These are phyloP conservation scores for Metahyphopichia silvanorum DNA, from an alignment of 805 yeast species.

Conservation along the genomic window DNA sequence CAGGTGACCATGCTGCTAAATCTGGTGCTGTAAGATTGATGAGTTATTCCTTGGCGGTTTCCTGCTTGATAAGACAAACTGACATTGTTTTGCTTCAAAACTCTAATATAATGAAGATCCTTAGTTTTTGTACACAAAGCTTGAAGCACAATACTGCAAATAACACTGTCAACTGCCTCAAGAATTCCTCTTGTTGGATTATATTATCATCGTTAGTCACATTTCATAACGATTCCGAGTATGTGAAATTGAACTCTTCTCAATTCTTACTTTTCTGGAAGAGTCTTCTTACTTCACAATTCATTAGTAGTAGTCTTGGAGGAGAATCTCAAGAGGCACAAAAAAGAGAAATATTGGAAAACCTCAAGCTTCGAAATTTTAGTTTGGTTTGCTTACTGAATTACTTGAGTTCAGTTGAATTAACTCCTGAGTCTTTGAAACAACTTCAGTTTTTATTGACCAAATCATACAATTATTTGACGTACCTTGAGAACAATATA, in stretches of 20 bases:
- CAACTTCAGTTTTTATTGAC: constrained; percentile 39
- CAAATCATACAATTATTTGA: constrained; percentile 38
- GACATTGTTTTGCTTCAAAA: constrained; percentile 33
- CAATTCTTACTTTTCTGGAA: constrained; percentile 45
- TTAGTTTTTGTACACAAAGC: constrained; percentile 45
- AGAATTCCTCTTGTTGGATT: constrained; percentile 38
- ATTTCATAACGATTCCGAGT: constrained; percentile 38
- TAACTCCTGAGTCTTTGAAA: constrained; percentile 38
- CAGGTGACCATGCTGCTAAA: constrained; percentile 17
- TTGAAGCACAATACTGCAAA: constrained; percentile 33
- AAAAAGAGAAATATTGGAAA: constrained; percentile 26
- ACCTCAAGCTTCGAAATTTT: constrained; percentile 34
- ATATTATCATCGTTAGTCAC: constrained; percentile 39
- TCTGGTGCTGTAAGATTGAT: constrained; percentile 19
- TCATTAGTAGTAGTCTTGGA: constrained; percentile 19
- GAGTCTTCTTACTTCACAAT: constrained; percentile 41
- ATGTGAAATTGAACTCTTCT: constrained; percentile 41
- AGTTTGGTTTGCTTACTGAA: constrained; percentile 39
- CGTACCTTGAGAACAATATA: constrained; percentile 36
- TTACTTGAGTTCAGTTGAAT: constrained; percentile 33
- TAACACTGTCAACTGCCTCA: constrained; percentile 15
- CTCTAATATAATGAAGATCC: constrained; percentile 36
- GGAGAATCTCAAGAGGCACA: constrained; percentile 14
- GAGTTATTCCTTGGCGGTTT: constrained; percentile 33
- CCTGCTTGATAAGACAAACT: constrained; percentile 34